phyloP scores from a whole-genome alignment of 2,329 filamentous ascomycete genomes.

The Aspergillus felis region DNA sequence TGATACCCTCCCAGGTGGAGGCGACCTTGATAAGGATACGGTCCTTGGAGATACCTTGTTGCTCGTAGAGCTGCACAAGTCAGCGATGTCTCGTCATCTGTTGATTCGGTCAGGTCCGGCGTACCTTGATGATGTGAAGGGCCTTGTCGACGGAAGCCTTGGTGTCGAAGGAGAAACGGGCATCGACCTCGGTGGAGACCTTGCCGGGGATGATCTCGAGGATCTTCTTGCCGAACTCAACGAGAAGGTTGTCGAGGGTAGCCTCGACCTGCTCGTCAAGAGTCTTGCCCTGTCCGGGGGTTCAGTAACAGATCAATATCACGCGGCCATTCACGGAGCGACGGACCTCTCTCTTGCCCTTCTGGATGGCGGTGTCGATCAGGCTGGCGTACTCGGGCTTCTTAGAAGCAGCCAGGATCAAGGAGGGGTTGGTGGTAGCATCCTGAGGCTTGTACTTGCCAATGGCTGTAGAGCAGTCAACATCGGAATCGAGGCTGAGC shows the following conservation, averaged over 20 bases:
- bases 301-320: constrained; percentile 1
- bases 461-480: constrained; percentile 61
- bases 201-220: constrained; percentile 95
- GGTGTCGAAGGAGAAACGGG: constrained; percentile 91
- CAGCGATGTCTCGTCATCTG: background rate
- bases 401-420: constrained; percentile 97
- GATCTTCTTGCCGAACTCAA: constrained; percentile 98
- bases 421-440: constrained; percentile 98
- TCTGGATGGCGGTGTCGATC: constrained; percentile 78
- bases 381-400: constrained; percentile 93
- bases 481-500: background rate
- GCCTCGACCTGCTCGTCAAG: constrained; percentile 81
- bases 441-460: constrained; percentile 99
- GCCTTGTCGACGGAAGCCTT: constrained; percentile 92
- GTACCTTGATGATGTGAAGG: constrained; percentile 89
- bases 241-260: constrained; percentile 87
- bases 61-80: constrained; percentile 78
- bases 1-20: constrained; percentile 99
- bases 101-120: background rate
- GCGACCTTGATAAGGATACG: constrained; percentile 98
- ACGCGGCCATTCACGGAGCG: constrained; percentile 25
- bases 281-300: constrained; percentile 47
- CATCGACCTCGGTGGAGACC: constrained; percentile 98
- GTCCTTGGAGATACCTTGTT: constrained; percentile 85
- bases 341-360: constrained; percentile 71